Evolutionary conservation across 768 basidiomycete species (phyloP), one percentile per base, ranked within the genome.

Genomic region (Megacollybia marginata): DNA sequence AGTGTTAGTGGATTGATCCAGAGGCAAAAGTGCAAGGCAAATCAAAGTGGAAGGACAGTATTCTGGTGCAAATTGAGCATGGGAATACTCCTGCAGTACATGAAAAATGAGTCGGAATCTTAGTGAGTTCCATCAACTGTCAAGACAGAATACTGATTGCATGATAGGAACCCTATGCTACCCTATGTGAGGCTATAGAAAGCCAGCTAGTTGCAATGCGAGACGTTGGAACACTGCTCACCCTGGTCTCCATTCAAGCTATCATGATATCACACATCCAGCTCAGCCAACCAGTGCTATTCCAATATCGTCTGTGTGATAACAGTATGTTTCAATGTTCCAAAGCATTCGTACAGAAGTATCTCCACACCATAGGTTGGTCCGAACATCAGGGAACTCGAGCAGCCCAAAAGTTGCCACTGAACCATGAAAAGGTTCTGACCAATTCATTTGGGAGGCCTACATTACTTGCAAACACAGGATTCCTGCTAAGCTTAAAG

Each of bases 401-500:
- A 13, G 19, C 43, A 10, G 43, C 43, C 18, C 43, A 44, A 10
- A 44, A 44, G 35, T 10, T 16, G 10, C 35, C 35, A 10, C 11
- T 9, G 10, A 10, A 44, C 19, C 19, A 19, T 11, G 43, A 10
- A 20, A 19, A 44, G 13, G 11, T 13, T 10, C 19, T 13, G 11
- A 20, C 12, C 10, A 10, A 23, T 33, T 19, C 46, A 13, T 47
- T 33, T 19, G 23, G 11, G 15, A 31, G 33, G 59, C 52, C 11
- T 47, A 46, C 10, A 48, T 32, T 0, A 59, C 62, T 33, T 45
- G 51, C 10, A 49, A 64, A 1, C 42, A 57, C 12, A 42, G 46
- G 1, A 55, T 65, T 9, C 55, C 55, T 9, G 45, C 56, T 3
- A 40, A 15, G 13, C 48, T 63, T 6, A 10, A 42, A 16, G 57